phyloP scores from a whole-genome alignment of 2,329 filamentous ascomycete genomes.

The Teratosphaeria epicoccoides region DNA sequence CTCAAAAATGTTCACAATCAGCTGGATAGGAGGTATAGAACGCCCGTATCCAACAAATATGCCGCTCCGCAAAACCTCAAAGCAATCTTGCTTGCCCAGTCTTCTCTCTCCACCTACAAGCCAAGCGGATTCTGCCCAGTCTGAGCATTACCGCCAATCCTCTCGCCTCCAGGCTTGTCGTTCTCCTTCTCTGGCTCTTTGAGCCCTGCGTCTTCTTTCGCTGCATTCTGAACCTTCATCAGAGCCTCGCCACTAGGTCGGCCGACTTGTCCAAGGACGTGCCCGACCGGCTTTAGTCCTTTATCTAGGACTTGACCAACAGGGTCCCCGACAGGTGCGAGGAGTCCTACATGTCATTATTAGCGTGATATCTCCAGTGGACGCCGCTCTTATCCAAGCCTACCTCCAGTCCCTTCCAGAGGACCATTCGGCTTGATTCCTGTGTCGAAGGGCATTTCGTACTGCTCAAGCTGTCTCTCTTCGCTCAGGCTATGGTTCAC shows the following conservation, averaged over 20 bases:
- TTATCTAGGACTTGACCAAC: conserved; percentile 25
- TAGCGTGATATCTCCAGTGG: too few relatives aligned
- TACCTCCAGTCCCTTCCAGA: neutral
- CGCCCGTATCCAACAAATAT: neutral
- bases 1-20: too few relatives aligned
- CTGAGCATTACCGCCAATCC: conserved; percentile 27
- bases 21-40: too few relatives aligned
- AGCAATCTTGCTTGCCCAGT: neutral
- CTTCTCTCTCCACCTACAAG: conserved; percentile 14
- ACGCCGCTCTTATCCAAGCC: neutral
- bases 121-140: conserved; percentile 27
- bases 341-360: conserved; percentile 12
- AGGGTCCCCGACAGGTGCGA: conserved; percentile 24
- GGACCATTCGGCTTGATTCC: neutral
- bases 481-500: too few relatives aligned
- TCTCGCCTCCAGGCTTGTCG: conserved; percentile 20
- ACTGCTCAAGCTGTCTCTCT: neutral
- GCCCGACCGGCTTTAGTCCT: conserved; percentile 20
- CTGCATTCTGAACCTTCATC: conserved; percentile 13
- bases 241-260: conserved; percentile 21
- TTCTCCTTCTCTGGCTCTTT: conserved; percentile 13
- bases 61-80: neutral
- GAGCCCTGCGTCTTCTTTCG: conserved; percentile 16
- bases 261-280: conserved; percentile 20
- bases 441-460: neutral